phyloP scores from a whole-genome alignment of 495 filamentous ascomycete genomes.

The Neurospora sp. region DNA sequence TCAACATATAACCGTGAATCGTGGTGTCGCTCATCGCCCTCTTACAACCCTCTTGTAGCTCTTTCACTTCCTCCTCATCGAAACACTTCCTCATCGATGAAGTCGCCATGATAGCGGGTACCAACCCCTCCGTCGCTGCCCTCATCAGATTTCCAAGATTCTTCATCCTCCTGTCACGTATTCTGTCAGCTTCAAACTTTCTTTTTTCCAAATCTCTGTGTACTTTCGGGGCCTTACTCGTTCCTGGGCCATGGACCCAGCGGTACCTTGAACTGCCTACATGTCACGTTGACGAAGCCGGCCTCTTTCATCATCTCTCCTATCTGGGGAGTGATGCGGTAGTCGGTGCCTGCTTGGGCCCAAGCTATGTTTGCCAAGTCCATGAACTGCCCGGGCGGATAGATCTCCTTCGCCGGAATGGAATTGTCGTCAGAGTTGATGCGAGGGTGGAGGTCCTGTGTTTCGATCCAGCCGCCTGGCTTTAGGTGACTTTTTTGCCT shows the following conservation, averaged over 20 bases:
- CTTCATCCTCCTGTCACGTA: constrained; percentile 1
- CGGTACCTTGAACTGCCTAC: constrained; percentile 42
- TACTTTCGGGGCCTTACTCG: constrained; percentile 9
- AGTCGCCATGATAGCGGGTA: constrained; percentile 45
- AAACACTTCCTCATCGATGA: neutral
- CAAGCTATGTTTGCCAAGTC: constrained; percentile 18
- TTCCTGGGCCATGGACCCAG: constrained; percentile 45
- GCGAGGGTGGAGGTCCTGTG: constrained; percentile 35
- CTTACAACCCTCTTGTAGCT: constrained; percentile 41
- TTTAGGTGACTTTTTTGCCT: constrained; percentile 14
- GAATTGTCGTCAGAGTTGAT: constrained; percentile 33
- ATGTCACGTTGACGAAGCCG: constrained; percentile 49
- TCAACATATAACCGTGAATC: constrained; percentile 37
- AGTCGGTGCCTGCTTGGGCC: constrained; percentile 24
- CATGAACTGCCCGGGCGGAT: constrained; percentile 20
- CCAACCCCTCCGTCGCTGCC: constrained; percentile 28
- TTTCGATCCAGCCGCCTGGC: constrained; percentile 44
- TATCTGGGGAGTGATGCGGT: constrained; percentile 37
- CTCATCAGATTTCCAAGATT: constrained; percentile 27
- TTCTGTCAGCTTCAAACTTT: neutral
- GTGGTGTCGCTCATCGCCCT: constrained; percentile 41
- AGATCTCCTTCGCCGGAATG: constrained; percentile 13
- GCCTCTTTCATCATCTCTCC: constrained; percentile 38
- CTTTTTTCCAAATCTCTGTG: neutral
- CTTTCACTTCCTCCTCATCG: constrained; percentile 37